A percentile compares a stretch with the other conserved stretches of the same genome.
These are phyloP conservation scores for Yamadazyma oceani DNA, from an alignment of 1,139 yeast species.

Conservation along the genomic window DNA sequence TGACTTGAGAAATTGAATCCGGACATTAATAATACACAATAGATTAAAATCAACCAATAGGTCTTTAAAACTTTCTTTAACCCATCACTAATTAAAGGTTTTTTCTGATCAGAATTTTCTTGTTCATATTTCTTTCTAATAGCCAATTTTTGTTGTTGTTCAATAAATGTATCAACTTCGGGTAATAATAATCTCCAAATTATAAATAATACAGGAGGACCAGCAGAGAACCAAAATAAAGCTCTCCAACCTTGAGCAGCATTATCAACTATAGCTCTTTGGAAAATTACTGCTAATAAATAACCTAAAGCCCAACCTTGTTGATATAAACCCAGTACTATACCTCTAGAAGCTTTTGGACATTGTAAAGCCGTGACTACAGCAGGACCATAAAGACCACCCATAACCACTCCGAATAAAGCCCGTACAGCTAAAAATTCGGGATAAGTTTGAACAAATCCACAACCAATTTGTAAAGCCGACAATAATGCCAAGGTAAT, in stretches of 20 bases:
- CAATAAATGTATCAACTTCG: conserved; percentile 31
- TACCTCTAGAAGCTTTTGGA: conserved; percentile 38
- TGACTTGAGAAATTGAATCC: conserved; percentile 44
- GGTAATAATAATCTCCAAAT: conserved; percentile 34
- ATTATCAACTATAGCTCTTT: conserved; percentile 38
- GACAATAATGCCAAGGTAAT: conserved; percentile 30
- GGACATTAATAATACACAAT: conserved; percentile 40
- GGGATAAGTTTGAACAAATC: conserved; percentile 36
- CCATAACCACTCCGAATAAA: conserved; percentile 45
- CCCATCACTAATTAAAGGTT: conserved; percentile 14
- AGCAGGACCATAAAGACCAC: conserved; percentile 41
- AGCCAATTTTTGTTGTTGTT: conserved; percentile 23
- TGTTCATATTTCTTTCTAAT: conserved; percentile 10
- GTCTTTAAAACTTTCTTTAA: conserved; percentile 30
- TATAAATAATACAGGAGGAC: conserved; percentile 40
- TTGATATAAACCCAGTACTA: conserved; percentile 42
- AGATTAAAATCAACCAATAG: conserved; percentile 41
- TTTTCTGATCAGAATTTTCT: conserved; percentile 11
- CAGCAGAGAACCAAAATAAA: conserved; percentile 78
- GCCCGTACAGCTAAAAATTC: conserved; percentile 44
- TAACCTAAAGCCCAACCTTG: conserved; percentile 48
- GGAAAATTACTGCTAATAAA: conserved; percentile 42
- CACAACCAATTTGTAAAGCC: conserved; percentile 41
- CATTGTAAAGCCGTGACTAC: conserved; percentile 41
- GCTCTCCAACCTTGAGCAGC: conserved; percentile 63